Evolutionary conservation across 2,329 filamentous ascomycete genomes (phyloP).

Genomic region (Fusarium tricinctum): DNA sequence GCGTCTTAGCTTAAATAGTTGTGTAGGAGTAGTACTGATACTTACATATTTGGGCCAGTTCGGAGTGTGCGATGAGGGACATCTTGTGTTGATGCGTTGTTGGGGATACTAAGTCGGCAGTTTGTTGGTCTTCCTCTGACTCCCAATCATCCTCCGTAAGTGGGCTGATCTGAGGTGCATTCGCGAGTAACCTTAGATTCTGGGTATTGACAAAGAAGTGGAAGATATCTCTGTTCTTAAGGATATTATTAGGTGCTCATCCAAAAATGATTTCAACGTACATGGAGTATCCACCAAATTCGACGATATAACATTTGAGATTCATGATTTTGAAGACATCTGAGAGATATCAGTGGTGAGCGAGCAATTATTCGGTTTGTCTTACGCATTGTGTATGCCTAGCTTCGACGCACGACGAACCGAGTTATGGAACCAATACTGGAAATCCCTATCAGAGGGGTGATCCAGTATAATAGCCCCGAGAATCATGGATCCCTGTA

Average conservation of each 20-base stretch:
- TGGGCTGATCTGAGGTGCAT: neutral
- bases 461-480: conserved; percentile 27
- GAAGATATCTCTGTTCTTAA: conserved; percentile 23
- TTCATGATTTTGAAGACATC: conserved; percentile 3
- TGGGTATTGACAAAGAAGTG: conserved; percentile 26
- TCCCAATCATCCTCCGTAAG: conserved; percentile 35
- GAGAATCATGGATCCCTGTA: conserved; percentile 36
- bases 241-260: accelerated
- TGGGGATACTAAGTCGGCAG: neutral
- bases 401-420: conserved; percentile 23
- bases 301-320: conserved; percentile 15
- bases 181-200: conserved; percentile 6
- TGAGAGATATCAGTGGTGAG: neutral
- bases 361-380: accelerated
- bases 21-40: accelerated
- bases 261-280: too few relatives aligned
- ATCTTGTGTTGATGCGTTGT: conserved; percentile 10
- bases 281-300: conserved; percentile 42
- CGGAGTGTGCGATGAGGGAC: conserved; percentile 17
- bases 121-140: neutral
- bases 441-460: conserved; percentile 30
- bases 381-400: conserved; percentile 22
- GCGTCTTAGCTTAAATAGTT: neutral
- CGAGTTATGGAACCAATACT: conserved; percentile 42
- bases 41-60: conserved; percentile 33